Percentiles rank a stretch among this genome's conserved stretches.
These are phyloP conservation scores for Astrocystis sublimbata DNA, from an alignment of 495 filamentous ascomycete genomes.

Conservation along the genomic window DNA sequence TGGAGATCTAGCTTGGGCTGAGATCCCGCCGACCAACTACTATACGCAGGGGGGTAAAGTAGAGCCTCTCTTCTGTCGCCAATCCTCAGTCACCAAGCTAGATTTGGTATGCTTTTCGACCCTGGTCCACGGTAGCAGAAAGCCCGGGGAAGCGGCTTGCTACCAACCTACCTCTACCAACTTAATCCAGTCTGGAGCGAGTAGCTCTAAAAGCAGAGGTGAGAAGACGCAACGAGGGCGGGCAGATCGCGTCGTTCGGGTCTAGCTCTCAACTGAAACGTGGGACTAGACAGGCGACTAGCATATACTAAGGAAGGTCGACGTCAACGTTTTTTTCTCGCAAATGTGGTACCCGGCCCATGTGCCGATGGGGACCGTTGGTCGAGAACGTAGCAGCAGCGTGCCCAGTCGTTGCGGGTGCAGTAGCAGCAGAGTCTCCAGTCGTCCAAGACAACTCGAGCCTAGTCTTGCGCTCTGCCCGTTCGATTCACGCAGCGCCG, in stretches of 20 bases:
- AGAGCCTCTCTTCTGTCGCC: constrained; percentile 19
- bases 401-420: constrained; percentile 10
- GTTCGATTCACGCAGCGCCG: constrained; percentile 4
- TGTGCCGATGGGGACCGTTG: constrained; percentile 14
- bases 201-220: background rate
- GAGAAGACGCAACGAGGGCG: background rate
- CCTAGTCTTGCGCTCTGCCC: constrained; percentile 14
- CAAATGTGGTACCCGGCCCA: constrained; percentile 20
- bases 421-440: constrained; percentile 13
- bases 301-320: constrained; percentile 16
- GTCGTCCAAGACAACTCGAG: constrained; percentile 11
- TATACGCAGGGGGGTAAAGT: constrained; percentile 10
- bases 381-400: too few relatives aligned
- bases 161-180: too few relatives aligned
- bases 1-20: constrained; percentile 9
- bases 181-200: background rate
- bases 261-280: constrained; percentile 10
- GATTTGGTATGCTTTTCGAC: background rate
- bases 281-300: background rate
- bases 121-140: constrained; percentile 13
- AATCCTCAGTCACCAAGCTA: constrained; percentile 10
- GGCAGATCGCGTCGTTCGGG: background rate
- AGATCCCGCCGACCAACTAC: background rate
- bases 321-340: constrained; percentile 18
- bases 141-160: constrained; percentile 6